Conservation (phyloP, 192 early-diverging fungal genomes). For the Phlyctochytrium planicorne region DNA sequence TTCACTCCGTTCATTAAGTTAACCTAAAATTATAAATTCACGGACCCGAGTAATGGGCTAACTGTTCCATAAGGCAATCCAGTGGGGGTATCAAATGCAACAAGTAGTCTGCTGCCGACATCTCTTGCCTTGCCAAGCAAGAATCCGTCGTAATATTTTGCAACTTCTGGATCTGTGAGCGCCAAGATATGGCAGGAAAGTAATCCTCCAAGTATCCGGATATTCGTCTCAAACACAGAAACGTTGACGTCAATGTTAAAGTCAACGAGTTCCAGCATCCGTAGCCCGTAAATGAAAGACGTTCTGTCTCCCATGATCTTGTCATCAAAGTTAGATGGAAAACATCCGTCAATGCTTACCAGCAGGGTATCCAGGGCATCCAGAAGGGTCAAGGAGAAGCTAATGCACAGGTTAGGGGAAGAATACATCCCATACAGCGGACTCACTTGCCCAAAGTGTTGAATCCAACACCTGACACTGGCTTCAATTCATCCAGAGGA, state of each 20-base stretch:
- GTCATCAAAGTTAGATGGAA: slow-evolving; percentile 3
- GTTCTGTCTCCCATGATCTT: slow-evolving; percentile 63
- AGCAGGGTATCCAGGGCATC: slow-evolving; percentile 82
- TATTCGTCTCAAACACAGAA: slow-evolving; percentile 88
- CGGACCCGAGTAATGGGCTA: slow-evolving; percentile 28
- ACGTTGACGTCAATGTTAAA: slow-evolving; percentile 78
- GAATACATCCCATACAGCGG: not conserved
- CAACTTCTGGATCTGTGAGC: slow-evolving; percentile 55
- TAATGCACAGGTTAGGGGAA: slow-evolving; percentile 16
- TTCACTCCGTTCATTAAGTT: slow-evolving; percentile 73
- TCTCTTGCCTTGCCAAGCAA: slow-evolving; percentile 70
- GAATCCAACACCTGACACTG: slow-evolving; percentile 70
- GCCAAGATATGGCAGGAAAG: slow-evolving; percentile 82
- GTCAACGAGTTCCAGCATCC: slow-evolving; percentile 51
- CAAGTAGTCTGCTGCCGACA: slow-evolving; percentile 70
- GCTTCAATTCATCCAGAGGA: slow-evolving; percentile 83
- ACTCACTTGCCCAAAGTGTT: slow-evolving; percentile 29
- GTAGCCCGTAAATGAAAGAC: slow-evolving; percentile 58
- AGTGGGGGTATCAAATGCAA: slow-evolving; percentile 76
- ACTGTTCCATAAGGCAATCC: slow-evolving; percentile 66
- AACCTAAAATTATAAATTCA: slow-evolving; percentile 41
- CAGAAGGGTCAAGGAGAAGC: slow-evolving; percentile 81
- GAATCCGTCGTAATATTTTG: slow-evolving; percentile 63
- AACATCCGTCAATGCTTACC: slow-evolving; percentile 26
- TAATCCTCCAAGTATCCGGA: slow-evolving; percentile 77